Base-by-base conservation (phyloP, 768 basidiomycete genomes). In the Artomyces pyxidatus region DNA sequence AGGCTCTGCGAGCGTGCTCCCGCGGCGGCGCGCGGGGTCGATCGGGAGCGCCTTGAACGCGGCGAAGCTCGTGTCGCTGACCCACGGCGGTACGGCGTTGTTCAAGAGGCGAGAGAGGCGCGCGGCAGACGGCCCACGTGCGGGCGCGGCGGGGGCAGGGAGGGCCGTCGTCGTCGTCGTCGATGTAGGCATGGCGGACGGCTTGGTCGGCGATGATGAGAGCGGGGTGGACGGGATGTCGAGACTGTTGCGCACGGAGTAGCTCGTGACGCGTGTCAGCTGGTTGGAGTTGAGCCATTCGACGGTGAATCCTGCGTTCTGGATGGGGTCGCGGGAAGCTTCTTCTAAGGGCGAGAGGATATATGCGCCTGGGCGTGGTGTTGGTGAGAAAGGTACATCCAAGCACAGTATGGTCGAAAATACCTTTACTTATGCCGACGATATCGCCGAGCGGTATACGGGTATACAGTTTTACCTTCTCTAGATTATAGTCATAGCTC, bases 331-430 rank as follows among this genome's bases (percentile, higher is more conserved):
- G 14, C 93, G 81, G 56, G 89, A 91, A 0, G 89, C 82, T 63
- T 95, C 91, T 66, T 97, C 91, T 2, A 98, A 72, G 2, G 94
- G 84, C 1, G 94, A 96, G 37, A 97, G 68, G 51, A 98, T 97
- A 62, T 98, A 99, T 39, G 89, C 82, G n/a, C 94, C 94, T 93
- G 4, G 5, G 17, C 32, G 28, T 14, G 6, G 19, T 10, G 32
- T 51, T 37, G 46, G 26, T 42, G 28, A 8, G 9, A 32, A 16
- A 16, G 44, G 17, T 41, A 37, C 14, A 21, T 28, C 16, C 9
- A 28, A 35, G 48, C 8, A 23, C n/a, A 35, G 25, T 21, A 37
- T 38, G 17, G 17, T 17, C 32, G 29, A 32, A 51, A 62, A 14
- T 32, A 85, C 92, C 95, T 76, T 87, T 89, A 45, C 76, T 78